Conservation (phyloP, 208 protist species). For the Trypanosoma mega region DNA sequence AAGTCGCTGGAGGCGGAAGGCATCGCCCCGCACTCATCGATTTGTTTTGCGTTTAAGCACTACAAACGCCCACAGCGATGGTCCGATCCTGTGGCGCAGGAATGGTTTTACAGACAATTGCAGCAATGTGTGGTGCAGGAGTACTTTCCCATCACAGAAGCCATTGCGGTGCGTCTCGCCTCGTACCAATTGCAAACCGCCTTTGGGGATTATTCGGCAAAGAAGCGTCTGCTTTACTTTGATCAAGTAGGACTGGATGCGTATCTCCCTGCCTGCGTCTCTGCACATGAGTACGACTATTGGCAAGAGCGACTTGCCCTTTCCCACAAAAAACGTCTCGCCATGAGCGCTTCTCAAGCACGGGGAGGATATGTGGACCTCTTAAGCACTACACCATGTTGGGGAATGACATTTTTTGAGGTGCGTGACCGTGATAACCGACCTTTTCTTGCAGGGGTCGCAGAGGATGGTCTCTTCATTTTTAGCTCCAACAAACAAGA, state of each 20-base stretch:
- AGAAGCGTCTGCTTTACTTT: constrained; percentile 33
- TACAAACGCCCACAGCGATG: constrained; percentile 25
- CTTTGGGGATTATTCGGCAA: constrained; percentile 30
- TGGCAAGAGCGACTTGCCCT: constrained; percentile 41
- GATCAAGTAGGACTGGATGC: constrained; percentile 30
- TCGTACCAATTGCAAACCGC: constrained; percentile 33
- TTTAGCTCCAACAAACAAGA: constrained; percentile 31
- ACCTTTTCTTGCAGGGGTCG: constrained; percentile 34
- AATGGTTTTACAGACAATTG: constrained; percentile 42
- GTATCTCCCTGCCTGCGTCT: constrained; percentile 36
- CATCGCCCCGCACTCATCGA: constrained; percentile 21
- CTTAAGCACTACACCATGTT: constrained; percentile 27
- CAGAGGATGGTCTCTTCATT: constrained; percentile 37
- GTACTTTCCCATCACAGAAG: constrained; percentile 36
- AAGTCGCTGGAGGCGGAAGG: constrained; percentile 21
- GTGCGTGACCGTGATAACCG: constrained; percentile 31
- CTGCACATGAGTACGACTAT: constrained; percentile 41
- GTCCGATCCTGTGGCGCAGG: constrained; percentile 26
- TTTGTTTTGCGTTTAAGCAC: constrained; percentile 33
- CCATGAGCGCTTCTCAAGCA: constrained; percentile 18
- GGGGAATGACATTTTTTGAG: constrained; percentile 47
- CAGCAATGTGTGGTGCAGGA: constrained; percentile 33
- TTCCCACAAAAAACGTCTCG: constrained; percentile 19
- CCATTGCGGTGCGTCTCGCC: constrained; percentile 34
- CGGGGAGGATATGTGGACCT: constrained; percentile 34